Evolutionary conservation across 176 grass and related monocot genomes (phyloP).

Genomic region (Elaeis guineensis): DNA sequence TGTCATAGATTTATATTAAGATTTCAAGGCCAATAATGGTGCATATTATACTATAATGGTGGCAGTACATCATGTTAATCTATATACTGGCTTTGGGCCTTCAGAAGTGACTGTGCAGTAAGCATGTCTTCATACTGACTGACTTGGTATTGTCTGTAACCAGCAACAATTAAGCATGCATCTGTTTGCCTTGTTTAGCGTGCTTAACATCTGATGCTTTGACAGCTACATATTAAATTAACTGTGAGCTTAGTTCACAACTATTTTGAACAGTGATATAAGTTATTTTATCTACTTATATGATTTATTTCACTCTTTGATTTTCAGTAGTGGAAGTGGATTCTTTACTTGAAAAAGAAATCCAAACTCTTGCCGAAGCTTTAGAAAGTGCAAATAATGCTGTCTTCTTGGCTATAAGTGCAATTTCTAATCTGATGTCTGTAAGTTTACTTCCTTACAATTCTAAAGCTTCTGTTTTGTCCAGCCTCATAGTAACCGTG

Average conservation of each 20-base stretch:
- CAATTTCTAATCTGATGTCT: conserved; percentile 82
- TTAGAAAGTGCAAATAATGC: conserved; percentile 93
- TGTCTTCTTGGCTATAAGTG: conserved; percentile 64
- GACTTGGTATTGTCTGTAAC: conserved; percentile 2
- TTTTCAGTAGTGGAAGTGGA: conserved; percentile 76
- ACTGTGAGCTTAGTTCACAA: too few relatives aligned
- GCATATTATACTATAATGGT: too few relatives aligned
- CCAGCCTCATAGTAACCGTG: conserved; percentile 14
- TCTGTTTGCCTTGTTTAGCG: too few relatives aligned
- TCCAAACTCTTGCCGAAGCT: conserved; percentile 88
- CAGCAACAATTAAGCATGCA: too few relatives aligned
- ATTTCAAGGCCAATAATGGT: too few relatives aligned
- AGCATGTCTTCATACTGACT: not conserved
- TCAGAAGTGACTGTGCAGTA: too few relatives aligned
- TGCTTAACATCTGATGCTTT: too few relatives aligned
- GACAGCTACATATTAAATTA: too few relatives aligned
- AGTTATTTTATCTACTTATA: not conserved
- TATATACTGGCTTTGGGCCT: too few relatives aligned
- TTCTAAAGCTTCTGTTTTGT: conserved; percentile 16
- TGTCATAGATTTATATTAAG: too few relatives aligned
- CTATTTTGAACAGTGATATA: too few relatives aligned
- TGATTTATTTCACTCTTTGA: conserved; percentile 8
- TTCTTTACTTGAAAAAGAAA: conserved; percentile 82
- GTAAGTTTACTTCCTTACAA: conserved; percentile 35
- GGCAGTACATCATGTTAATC: too few relatives aligned